Percentiles rank a stretch among this genome's conserved stretches.
Evolutionary conservation across 1,139 yeast genomes (phyloP).

Genomic region (Hansenula lynferdii): DNA sequence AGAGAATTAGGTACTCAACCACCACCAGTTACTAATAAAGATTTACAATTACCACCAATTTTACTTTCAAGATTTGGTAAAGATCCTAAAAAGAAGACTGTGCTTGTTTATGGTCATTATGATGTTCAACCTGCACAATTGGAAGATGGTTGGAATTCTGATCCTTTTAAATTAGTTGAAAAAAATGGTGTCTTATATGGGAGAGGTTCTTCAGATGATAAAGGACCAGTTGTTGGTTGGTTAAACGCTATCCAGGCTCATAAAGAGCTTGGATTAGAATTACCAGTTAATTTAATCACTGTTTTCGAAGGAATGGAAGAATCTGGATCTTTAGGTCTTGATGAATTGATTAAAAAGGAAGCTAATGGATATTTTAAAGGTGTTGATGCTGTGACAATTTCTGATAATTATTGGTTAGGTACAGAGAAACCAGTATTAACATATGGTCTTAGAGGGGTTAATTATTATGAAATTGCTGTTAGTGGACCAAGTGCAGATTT

Average conservation of each 20-base stretch:
- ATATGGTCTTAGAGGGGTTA: conserved; percentile 95
- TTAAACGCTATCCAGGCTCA: conserved; percentile 90
- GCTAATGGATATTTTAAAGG: conserved; percentile 75
- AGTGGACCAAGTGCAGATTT: conserved; percentile 96
- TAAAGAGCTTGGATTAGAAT: conserved; percentile 72
- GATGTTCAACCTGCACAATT: conserved; percentile 94
- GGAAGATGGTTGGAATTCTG: conserved; percentile 95
- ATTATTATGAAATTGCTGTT: conserved; percentile 79
- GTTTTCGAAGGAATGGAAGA: conserved; percentile 99
- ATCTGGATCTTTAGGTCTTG: conserved; percentile 91
- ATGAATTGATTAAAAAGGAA: conserved; percentile 72
- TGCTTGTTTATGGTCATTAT: conserved; percentile 92
- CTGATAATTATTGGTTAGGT: conserved; percentile 98
- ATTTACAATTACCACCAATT: conserved; percentile 83
- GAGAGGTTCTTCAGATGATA: conserved; percentile 95
- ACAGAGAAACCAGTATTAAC: conserved; percentile 95
- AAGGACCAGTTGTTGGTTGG: conserved; percentile 99
- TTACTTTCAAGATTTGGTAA: conserved; percentile 82
- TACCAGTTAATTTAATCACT: conserved; percentile 88
- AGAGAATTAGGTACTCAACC: conserved; percentile 87
- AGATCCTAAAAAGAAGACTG: conserved; percentile 78
- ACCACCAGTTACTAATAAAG: conserved; percentile 65
- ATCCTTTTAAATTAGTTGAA: conserved; percentile 71
- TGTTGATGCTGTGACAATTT: conserved; percentile 92
- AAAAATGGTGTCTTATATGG: conserved; percentile 61